phyloP scores from a whole-genome alignment of 352 stramenopile species.

The Phytophthora pinifolia region DNA sequence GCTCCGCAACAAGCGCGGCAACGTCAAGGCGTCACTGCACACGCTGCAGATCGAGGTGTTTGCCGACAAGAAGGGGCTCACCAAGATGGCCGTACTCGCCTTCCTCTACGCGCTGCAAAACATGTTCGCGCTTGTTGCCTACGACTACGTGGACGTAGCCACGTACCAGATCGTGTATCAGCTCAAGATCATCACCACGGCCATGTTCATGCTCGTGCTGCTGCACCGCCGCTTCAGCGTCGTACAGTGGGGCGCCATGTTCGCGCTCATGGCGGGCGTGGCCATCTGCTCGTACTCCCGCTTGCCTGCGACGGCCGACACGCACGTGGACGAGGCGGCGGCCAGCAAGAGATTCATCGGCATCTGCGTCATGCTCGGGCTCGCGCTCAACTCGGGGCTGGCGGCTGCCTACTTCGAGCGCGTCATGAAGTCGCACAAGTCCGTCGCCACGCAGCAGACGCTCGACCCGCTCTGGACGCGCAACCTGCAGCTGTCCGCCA shows the following conservation, averaged over 20 bases:
- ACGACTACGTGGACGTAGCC: constrained; percentile 88
- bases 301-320: constrained; percentile 33
- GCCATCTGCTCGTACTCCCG: constrained; percentile 86
- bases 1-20: constrained; percentile 59
- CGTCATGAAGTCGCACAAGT: constrained; percentile 88
- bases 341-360: constrained; percentile 71
- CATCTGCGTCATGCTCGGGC: constrained; percentile 73
- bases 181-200: constrained; percentile 91
- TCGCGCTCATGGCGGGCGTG: constrained; percentile 85
- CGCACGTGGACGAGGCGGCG: constrained; percentile 19
- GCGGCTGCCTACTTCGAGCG: constrained; percentile 87
- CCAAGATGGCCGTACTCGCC: constrained; percentile 85
- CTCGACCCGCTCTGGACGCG: constrained; percentile 85
- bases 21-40: constrained; percentile 52
- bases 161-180: constrained; percentile 92
- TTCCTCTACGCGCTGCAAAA: constrained; percentile 89
- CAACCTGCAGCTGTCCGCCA: constrained; percentile 83
- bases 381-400: constrained; percentile 86
- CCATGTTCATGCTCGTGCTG: constrained; percentile 89
- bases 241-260: constrained; percentile 85
- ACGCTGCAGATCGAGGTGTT: constrained; percentile 80
- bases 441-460: constrained; percentile 67
- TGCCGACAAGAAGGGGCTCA: constrained; percentile 69
- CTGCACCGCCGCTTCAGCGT: constrained; percentile 82
- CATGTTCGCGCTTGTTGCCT: constrained; percentile 85